Conservation (phyloP, 2,329 filamentous ascomycete genomes). For the Lecanosticta acicola region DNA sequence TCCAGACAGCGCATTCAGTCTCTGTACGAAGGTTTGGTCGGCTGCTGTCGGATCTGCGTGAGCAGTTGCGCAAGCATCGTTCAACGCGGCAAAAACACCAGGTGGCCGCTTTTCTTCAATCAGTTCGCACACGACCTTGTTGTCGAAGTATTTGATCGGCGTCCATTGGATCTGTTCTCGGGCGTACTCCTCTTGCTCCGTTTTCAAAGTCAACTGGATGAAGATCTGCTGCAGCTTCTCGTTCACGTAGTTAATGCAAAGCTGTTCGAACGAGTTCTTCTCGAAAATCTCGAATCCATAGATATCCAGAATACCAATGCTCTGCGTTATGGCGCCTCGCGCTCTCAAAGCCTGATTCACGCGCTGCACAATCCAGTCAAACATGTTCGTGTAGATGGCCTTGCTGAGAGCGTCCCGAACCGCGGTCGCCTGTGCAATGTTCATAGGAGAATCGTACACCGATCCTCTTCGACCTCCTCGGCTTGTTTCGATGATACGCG, state of each 20-base stretch:
- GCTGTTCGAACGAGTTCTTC: slow-evolving; percentile 96
- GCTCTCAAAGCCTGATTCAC: slow-evolving; percentile 85
- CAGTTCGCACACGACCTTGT: slow-evolving; percentile 95
- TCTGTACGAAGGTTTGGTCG: slow-evolving; percentile 91
- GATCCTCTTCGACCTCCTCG: slow-evolving; percentile 61
- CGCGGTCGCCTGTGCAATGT: slow-evolving; percentile 76
- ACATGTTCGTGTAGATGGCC: slow-evolving; percentile 95
- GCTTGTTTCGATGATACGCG: slow-evolving; percentile 72
- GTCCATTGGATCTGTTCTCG: slow-evolving; percentile 97
- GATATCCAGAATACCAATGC: slow-evolving; percentile 95
- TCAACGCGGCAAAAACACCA: slow-evolving; percentile 90
- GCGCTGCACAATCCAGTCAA: slow-evolving; percentile 97
- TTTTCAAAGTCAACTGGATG: slow-evolving; percentile 92
- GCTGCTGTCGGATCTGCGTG: slow-evolving; percentile 92
- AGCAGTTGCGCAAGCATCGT: slow-evolving; percentile 97
- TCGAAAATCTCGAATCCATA: slow-evolving; percentile 99
- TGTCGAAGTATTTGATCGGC: slow-evolving; percentile 98
- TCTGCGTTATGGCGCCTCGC: slow-evolving; percentile 67
- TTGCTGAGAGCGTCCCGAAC: slow-evolving; percentile 89
- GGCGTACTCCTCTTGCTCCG: slow-evolving; percentile 96
- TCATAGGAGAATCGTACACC: slow-evolving; percentile 70
- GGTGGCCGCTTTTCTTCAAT: slow-evolving; percentile 89
- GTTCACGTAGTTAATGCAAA: slow-evolving; percentile 99
- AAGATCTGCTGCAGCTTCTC: slow-evolving; percentile 99
- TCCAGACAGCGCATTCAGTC: slow-evolving; percentile 76